phyloP scores from a whole-genome alignment of 2,329 filamentous ascomycete species.

The Talaromyces sp. region DNA sequence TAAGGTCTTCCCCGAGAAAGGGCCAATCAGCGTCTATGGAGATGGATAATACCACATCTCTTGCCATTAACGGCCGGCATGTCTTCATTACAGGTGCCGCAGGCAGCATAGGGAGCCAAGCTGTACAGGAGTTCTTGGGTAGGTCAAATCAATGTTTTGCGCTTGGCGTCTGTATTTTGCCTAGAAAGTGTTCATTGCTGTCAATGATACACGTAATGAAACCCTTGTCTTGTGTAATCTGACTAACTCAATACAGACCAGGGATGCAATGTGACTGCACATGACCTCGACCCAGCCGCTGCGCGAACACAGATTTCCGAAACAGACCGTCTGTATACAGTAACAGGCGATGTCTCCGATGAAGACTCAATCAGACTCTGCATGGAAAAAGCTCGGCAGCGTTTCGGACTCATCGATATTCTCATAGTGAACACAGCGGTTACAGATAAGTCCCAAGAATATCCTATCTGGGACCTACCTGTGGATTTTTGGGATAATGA shows the following conservation, averaged over 20 bases:
- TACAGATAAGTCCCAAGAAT: conserved; percentile 44
- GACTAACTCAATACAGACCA: conserved; percentile 31
- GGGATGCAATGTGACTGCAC: conserved; percentile 51
- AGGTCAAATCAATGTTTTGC: conserved; percentile 15
- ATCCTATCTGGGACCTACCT: conserved; percentile 49
- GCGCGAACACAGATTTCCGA: conserved; percentile 25
- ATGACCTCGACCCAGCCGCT: conserved; percentile 40
- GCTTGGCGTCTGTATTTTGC: not conserved
- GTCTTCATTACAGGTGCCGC: conserved; percentile 51
- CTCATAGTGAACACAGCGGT: conserved; percentile 50
- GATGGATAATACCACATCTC: conserved; percentile 31
- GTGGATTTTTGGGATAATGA: conserved; percentile 48
- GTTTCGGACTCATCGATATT: conserved; percentile 48
- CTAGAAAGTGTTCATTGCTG: not conserved
- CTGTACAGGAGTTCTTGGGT: conserved; percentile 50
- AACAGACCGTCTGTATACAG: conserved; percentile 31
- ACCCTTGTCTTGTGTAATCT: not conserved
- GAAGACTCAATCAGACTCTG: conserved; percentile 41
- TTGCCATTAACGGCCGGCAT: conserved; percentile 44
- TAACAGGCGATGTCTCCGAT: conserved; percentile 44
- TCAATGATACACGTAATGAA: not conserved
- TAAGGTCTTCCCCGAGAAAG: not conserved
- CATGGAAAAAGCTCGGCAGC: conserved; percentile 35
- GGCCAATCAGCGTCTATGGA: not conserved
- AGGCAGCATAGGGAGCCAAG: conserved; percentile 46